Conservation (phyloP, 2,329 filamentous ascomycete genomes). For the Fusarium sp. region DNA sequence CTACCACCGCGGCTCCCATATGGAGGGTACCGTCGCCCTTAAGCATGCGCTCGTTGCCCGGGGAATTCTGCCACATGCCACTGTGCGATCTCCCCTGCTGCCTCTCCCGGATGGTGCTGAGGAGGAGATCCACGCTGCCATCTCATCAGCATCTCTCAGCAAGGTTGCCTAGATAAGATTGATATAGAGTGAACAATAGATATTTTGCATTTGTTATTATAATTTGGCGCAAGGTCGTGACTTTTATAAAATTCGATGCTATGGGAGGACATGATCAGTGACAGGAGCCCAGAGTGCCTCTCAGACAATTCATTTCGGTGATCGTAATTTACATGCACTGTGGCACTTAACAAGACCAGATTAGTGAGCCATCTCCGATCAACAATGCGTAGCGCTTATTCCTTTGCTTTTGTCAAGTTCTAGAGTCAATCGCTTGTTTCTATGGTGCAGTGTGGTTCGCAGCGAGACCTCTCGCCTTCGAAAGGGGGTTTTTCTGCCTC, state of each 20-base stretch:
- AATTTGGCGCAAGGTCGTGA: background rate
- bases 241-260: background rate
- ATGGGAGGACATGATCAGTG: background rate
- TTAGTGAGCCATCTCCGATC: background rate
- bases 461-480: background rate
- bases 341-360: background rate
- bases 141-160: conserved; percentile 46
- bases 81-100: conserved; percentile 62
- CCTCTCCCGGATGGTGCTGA: conserved; percentile 58
- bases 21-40: conserved; percentile 65
- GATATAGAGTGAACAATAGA: background rate
- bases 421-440: background rate
- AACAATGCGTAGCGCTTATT: background rate
- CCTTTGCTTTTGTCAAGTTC: background rate
- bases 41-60: conserved; percentile 65
- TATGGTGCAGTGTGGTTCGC: background rate
- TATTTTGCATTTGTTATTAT: background rate
- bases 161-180: conserved; percentile 26
- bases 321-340: background rate
- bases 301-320: background rate
- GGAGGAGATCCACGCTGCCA: conserved; percentile 56
- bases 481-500: background rate
- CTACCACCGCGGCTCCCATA: conserved; percentile 66
- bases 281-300: background rate
- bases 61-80: conserved; percentile 62